These are phyloP conservation scores for Juncus inflexus DNA, from an alignment of 176 grass and related monocot species.

Conservation along the genomic window DNA sequence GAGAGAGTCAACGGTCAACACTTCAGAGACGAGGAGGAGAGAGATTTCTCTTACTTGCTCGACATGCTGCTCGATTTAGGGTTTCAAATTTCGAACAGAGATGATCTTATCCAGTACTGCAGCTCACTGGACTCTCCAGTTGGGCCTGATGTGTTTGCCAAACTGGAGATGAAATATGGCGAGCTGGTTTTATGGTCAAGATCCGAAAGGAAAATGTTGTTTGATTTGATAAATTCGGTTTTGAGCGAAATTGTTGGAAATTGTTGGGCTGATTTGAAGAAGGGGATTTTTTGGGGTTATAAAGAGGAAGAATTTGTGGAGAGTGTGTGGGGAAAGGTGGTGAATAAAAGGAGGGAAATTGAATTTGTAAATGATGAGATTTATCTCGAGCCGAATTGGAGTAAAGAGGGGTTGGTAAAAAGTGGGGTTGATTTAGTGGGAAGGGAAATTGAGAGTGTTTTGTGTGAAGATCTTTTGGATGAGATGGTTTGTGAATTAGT, in stretches of 20 bases:
- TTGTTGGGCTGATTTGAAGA: constrained; percentile 27
- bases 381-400: constrained; percentile 52
- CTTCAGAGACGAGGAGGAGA: constrained; percentile 70
- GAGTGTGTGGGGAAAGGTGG: constrained; percentile 63
- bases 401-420: constrained; percentile 28
- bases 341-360: constrained; percentile 38
- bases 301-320: constrained; percentile 48
- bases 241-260: constrained; percentile 41
- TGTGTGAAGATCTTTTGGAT: constrained; percentile 58
- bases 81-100: constrained; percentile 37
- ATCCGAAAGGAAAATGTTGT: constrained; percentile 78
- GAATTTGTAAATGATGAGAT: constrained; percentile 26
- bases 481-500: constrained; percentile 49
- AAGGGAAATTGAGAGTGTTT: constrained; percentile 32
- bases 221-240: constrained; percentile 60
- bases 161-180: constrained; percentile 71
- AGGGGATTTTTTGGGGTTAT: constrained; percentile 30
- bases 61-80: constrained; percentile 58
- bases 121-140: constrained; percentile 41
- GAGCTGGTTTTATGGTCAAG: constrained; percentile 51
- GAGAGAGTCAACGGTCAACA: constrained; percentile 26
- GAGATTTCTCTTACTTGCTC: constrained; percentile 77
- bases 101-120: constrained; percentile 35
- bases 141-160: constrained; percentile 34
- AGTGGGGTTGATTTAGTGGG: constrained; percentile 42